Evolutionary conservation across 2,329 filamentous ascomycete species (phyloP), one percentile per base, ranked within the genome.

Genomic region (Cryphonectria japonica): DNA sequence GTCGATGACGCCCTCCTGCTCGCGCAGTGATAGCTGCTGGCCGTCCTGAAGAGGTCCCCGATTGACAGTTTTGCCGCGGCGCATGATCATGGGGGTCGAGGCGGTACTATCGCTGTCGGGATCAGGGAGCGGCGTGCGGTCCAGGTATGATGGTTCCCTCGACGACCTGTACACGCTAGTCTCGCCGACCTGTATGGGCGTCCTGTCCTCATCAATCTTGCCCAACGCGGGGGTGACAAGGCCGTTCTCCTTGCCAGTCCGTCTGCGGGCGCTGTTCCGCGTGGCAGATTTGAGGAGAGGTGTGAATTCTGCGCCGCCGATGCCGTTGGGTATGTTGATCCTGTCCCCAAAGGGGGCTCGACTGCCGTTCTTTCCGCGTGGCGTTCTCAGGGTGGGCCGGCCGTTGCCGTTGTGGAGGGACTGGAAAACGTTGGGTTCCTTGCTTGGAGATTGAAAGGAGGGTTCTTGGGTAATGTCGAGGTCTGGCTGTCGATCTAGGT

Each of bases 1-100:
- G 82, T 98, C 93, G 76, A 99, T 95, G 75, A 96, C 92, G 76
- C 94, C 94, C 81, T 98, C 96, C 80, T 99, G 96, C 79, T 99
- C 96, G 73, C 94, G 91, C 71, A 99, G 82, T 1, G 96, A 97
- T 76, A 98, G 87, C 78, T 97, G 92, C 76, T 98, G 97, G 29
- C 94, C 94, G 76, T 96, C 92, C 73, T 95, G 91, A 52, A 97
- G 82, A 5, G 93, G 88, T 3, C 71, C 71, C 32, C 46, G 59
- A 16, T 63, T 65, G 1, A 50, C 64, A 0, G 90, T 91, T 68
- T 89, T 90, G 68, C 86, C 87, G 7, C 91, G 87, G 46, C 93
- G 83, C 71, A 91, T 85, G 2, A 90, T 90, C 77, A 97, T 84
- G 0, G 96, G 96, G 6, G 96, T 98, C 73, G 93, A 94, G 74